Percentiles rank a stretch among this genome's conserved stretches.
These are phyloP conservation scores for Plectranthus barbatus DNA, from an alignment of 257 asterid genomes.

Conservation along the genomic window DNA sequence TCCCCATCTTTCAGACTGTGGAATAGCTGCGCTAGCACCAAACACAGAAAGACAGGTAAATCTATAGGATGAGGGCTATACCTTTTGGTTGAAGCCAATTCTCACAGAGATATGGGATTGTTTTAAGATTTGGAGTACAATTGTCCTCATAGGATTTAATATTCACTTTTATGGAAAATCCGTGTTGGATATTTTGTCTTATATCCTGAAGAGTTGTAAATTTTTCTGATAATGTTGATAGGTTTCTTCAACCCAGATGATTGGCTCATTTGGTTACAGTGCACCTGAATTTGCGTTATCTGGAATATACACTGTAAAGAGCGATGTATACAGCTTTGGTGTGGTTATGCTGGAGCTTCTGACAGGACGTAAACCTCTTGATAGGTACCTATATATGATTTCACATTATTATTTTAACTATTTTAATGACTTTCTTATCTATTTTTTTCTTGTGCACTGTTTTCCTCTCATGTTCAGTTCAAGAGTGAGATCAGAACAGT, in stretches of 20 bases:
- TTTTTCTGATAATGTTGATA: conserved; percentile 23
- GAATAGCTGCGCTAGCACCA: conserved; percentile 80
- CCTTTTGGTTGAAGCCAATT: background rate
- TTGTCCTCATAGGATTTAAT: background rate
- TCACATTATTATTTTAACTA: conserved; percentile 3
- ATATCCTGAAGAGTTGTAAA: background rate
- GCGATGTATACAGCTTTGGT: conserved; percentile 95
- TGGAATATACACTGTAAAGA: conserved; percentile 87
- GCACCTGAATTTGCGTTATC: conserved; percentile 98
- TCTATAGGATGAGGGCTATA: background rate
- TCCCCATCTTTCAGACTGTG: conserved; percentile 94
- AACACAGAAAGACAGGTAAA: conserved; percentile 90
- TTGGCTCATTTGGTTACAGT: conserved; percentile 89
- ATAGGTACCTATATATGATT: conserved; percentile 48
- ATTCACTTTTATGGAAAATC: background rate
- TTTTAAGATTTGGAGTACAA: background rate
- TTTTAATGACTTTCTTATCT: background rate
- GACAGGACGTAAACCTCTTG: conserved; percentile 97
- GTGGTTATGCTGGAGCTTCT: conserved; percentile 96
- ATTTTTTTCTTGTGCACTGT: background rate
- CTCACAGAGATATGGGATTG: background rate
- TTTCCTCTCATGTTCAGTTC: conserved; percentile 41
- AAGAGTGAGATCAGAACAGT: conserved; percentile 81
- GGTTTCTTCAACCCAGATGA: conserved; percentile 74
- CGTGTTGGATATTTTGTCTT: background rate